A percentile compares a stretch with the other conserved stretches of the same genome.
phyloP scores from a whole-genome alignment of 768 basidiomycete species.

The Lentinula lateritia region DNA sequence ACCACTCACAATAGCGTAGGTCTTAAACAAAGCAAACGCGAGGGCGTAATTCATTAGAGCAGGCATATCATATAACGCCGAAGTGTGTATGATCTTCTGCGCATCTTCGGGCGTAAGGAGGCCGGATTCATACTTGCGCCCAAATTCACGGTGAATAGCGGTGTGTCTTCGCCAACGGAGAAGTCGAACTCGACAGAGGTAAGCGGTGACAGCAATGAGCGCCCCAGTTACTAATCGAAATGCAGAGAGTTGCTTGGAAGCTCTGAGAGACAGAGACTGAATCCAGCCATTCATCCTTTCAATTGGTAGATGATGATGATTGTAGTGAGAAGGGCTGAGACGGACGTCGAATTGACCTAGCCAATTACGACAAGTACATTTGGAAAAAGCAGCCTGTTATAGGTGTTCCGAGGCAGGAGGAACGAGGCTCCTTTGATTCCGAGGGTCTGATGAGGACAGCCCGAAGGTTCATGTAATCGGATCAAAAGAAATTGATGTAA shows the following conservation, averaged over 20 bases:
- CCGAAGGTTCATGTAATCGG: background rate
- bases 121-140: conserved; percentile 22
- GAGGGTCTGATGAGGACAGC: too few species aligned
- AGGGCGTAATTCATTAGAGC: conserved; percentile 30
- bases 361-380: too few species aligned
- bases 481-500: background rate
- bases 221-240: background rate
- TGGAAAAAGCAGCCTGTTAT: too few species aligned
- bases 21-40: conserved; percentile 49
- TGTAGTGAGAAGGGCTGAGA: background rate
- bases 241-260: background rate
- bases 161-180: conserved; percentile 39
- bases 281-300: background rate
- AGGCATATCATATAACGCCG: conserved; percentile 41
- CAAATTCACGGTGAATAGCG: conserved; percentile 34
- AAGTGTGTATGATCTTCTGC: conserved; percentile 32
- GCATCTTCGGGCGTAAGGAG: conserved; percentile 40
- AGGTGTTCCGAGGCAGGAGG: too few species aligned
- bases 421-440: too few species aligned
- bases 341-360: too few species aligned
- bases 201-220: background rate
- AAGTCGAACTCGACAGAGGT: conserved; percentile 24
- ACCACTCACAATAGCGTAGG: conserved; percentile 38
- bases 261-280: background rate
- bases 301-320: background rate